Base-by-base conservation (phyloP, 495 filamentous ascomycete species). In the Chaetomium fimeti region DNA sequence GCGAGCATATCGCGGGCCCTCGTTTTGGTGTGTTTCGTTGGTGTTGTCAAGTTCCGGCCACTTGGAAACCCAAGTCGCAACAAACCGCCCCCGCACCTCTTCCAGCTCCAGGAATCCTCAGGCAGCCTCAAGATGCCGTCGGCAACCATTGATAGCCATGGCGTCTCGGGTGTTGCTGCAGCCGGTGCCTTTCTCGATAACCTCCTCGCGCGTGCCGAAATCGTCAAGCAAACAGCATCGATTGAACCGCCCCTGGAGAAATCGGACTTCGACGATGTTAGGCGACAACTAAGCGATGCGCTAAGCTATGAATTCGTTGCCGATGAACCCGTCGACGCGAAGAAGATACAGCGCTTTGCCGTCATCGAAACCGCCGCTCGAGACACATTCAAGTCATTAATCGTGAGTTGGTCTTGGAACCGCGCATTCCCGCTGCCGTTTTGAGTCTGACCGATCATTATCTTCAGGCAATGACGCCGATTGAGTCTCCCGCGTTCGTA, bases 201-300 rank as follows among this genome's bases (percentile, higher is more conserved):
- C 38, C 84, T 95, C 29, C 79, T 96, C 51, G 71, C 79, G 40
- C 84, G 80, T 67, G 91, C 90, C 65, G 81, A 83, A 48, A 67
- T 81, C 38, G 72, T 88, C 60, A 96, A 95, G 76, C 79, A 81
- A 3, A 80, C 82, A 64, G 77, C 80, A 32, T 80, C 84, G 16
- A 87, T 97, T 66, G 91, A 97, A 66, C 92, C 91, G 28, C 85
- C 91, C 12, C 81, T 98, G 70, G 84, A 83, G 16, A 84, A 88
- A 65, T 74, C 80, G 45, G 81, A 86, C 68, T 81, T 91, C 49
- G 73, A 75, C 22, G 77, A 84, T 58, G 69, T 82, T 24, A 71
- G 83, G 24, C 67, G 72, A 11, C 76, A 71, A 28, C 71, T 85
- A 24, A 72, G 71, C 55, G 66, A 73, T 60, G 69, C 78, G 15